Base-by-base conservation (phyloP, 2,329 filamentous ascomycete genomes). In the Mariannaea sp. region DNA sequence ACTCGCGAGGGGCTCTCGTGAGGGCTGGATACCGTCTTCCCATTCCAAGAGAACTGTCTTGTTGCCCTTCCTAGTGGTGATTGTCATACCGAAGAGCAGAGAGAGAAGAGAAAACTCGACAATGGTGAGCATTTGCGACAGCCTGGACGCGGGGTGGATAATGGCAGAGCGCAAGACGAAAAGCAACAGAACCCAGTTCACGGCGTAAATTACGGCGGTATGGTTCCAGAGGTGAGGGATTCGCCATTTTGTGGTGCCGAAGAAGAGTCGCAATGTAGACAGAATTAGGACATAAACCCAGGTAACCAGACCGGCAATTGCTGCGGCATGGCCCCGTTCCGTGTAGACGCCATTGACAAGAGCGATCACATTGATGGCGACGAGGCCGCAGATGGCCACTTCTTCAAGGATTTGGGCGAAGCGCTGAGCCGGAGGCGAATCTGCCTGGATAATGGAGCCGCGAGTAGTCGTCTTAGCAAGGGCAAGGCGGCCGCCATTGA, bases 41-140 rank as follows among this genome's bases (percentile, higher is more conserved):
- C 92, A 92, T 71, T 96, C 91, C 66, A 97, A 71, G 39, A 92
- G 74, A 10, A 99, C 89, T 3, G 88, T 85, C 72, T 91, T 94
- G 72, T 97, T 97, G 38, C 94, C 94, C 74, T 92, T 94, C 59
- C 94, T 86, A 57, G 91, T 95, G 45, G 86, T 89, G 51, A 95
- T 73, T 36, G 90, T 85, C 68, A 97, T 86, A 39, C 83, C 71
- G 47, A 92, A 86, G 10, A 99, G 80, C 10, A 96, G 69, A 1
- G 88, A 87, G 5, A 83, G 84, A 55, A 97, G 76, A 1, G 78
- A 76, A 67, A 97, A 97, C 65, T 95, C 86, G 54, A 82, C 73
- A 57, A 91, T 85, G 58, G 84, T 80, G 40, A 96, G 77, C 42
- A 80, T 78, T 68, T 88, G 81, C 4, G 84, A 77, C 32, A 85